Percentiles rank a stretch among this genome's conserved stretches.
Conservation (phyloP, 106 monocot species). For the Dendrobium catenatum region DNA sequence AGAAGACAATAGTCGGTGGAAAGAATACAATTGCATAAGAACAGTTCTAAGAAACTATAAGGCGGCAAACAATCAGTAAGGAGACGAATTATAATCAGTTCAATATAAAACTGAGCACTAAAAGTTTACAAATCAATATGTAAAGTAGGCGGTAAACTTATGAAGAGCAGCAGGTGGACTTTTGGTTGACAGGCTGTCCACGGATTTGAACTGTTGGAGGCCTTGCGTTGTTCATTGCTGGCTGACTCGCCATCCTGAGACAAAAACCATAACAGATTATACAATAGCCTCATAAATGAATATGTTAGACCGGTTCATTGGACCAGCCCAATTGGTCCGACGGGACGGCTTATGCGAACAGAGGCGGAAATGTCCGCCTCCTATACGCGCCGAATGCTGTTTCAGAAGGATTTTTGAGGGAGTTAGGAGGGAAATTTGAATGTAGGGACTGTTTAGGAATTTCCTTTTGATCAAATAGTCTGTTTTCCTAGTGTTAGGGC, state of each 20-base stretch:
- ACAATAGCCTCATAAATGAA: not conserved
- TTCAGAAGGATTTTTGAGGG: too few relatives aligned
- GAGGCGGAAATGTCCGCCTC: too few relatives aligned
- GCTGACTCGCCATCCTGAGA: conserved; percentile 25
- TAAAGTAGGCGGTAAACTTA: conserved; percentile 1
- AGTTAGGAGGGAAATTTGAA: too few relatives aligned
- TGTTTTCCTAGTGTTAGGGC: too few relatives aligned
- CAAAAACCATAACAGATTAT: not conserved
- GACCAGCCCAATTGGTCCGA: too few relatives aligned
- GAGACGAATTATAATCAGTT: not conserved
- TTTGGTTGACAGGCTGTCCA: conserved; percentile 13
- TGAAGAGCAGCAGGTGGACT: conserved; percentile 12
- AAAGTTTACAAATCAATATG: conserved; percentile 1
- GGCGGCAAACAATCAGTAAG: not conserved
- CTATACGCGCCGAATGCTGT: too few relatives aligned
- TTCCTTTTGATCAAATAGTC: too few relatives aligned
- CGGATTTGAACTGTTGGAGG: conserved; percentile 16
- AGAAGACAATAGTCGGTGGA: not conserved
- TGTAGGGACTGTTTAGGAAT: too few relatives aligned
- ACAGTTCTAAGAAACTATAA: not conserved
- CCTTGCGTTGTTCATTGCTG: conserved; percentile 16
- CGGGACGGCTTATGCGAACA: too few relatives aligned
- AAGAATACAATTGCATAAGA: not conserved
- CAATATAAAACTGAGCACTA: not conserved
- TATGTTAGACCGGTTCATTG: too few relatives aligned